Evolutionary conservation across 2,329 filamentous ascomycete species (phyloP), one percentile per base, ranked within the genome.

Genomic region (Paraconiothyrium brasiliense): DNA sequence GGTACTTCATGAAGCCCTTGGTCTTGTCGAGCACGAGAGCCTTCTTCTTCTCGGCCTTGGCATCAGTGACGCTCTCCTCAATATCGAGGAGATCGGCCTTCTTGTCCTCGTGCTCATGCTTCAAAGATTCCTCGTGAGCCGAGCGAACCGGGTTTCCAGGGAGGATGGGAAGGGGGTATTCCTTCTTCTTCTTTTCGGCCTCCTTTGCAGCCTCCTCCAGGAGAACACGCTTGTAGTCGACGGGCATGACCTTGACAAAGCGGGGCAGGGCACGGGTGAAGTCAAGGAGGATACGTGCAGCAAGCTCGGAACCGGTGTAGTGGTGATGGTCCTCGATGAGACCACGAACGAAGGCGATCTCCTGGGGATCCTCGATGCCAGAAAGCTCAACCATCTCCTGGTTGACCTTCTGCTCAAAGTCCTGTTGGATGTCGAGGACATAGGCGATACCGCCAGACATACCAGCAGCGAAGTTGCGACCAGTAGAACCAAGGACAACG

Each of bases 361-460:
- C 94, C 60, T 89, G 82, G 30, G 92, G 92, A 63, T 97, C 94
- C 65, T 94, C 92, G 48, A 98, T 84, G 9, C 87, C 86, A 51
- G 91, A 91, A 30, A 94, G 89, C 81, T 97, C 94, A 69, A 98
- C 94, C 94, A 98, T 97, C 83, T 98, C 94, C 75, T 89, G 91
- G 83, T 98, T 98, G 82, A 97, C 90, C 86, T 97, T 97, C 71
- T 90, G 89, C 79, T 92, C 85, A 83, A 97, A 97, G 81, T 97
- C 93, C 67, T 91, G 87, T 78, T 94, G 87, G 75, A 95, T 90
- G 75, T 98, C 94, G 34, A 98, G 87, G 57, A 97, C 89, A 74
- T 97, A 98, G 20, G 94, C 94, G 73, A 98, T 97, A 85, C 94
- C 94, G 76, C 94, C 94, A 74, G 94, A 97, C 94, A 98, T 98